phyloP scores from a whole-genome alignment of 2,329 filamentous ascomycete species.

The Epichloe amarillans region DNA sequence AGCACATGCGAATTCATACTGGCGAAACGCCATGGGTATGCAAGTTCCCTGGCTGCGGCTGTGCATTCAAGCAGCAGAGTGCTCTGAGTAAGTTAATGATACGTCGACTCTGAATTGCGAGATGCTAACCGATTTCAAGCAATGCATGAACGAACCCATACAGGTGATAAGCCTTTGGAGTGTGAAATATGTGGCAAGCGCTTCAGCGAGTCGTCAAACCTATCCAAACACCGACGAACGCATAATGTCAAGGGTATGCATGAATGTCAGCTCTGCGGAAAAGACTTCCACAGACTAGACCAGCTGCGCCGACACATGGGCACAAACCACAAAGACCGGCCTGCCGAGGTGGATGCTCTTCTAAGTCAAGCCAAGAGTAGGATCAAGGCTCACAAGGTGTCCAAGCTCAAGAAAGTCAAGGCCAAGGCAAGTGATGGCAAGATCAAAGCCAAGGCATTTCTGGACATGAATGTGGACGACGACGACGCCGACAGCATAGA shows the following conservation, averaged over 20 bases:
- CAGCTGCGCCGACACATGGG: constrained; percentile 43
- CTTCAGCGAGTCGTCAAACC: constrained; percentile 53
- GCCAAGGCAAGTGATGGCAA: not conserved
- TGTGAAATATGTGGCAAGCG: constrained; percentile 45
- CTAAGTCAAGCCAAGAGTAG: constrained; percentile 8
- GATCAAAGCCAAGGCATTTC: not conserved
- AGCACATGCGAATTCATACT: constrained; percentile 54
- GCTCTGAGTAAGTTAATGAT: constrained; percentile 40
- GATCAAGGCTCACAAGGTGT: constrained; percentile 5
- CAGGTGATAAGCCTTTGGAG: constrained; percentile 47
- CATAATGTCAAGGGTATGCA: constrained; percentile 41
- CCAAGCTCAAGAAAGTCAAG: constrained; percentile 6
- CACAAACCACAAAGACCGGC: constrained; percentile 20
- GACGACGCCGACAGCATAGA: not conserved
- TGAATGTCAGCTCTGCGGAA: constrained; percentile 39
- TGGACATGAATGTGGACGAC: not conserved
- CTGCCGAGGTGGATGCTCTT: constrained; percentile 9
- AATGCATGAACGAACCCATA: constrained; percentile 56
- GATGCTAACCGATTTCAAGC: constrained; percentile 25
- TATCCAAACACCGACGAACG: constrained; percentile 52
- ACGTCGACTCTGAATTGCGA: not conserved
- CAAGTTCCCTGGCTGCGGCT: constrained; percentile 32
- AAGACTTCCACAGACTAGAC: constrained; percentile 45
- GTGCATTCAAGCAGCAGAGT: constrained; percentile 53
- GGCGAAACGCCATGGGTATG: constrained; percentile 52